phyloP scores from a whole-genome alignment of 305 asterid species.

The Euphrasia arctica region DNA sequence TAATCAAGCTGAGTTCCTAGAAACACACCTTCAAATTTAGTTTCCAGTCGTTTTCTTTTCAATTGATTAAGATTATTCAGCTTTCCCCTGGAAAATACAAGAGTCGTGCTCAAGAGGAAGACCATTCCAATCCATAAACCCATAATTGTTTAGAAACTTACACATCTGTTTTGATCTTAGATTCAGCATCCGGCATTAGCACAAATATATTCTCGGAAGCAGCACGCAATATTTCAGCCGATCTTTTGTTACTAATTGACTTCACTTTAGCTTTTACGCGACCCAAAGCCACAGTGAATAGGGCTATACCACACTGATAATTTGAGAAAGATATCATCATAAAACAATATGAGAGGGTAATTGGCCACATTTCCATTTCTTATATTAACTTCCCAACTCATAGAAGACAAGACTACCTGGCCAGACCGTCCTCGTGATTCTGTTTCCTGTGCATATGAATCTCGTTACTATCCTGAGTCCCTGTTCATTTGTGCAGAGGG shows the following conservation, averaged over 20 bases:
- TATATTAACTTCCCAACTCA: slow-evolving; percentile 22
- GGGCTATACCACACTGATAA: slow-evolving; percentile 67
- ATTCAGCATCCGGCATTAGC: slow-evolving; percentile 64
- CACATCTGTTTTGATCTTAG: slow-evolving; percentile 70
- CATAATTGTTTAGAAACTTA: slow-evolving; percentile 37
- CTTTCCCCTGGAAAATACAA: slow-evolving; percentile 61
- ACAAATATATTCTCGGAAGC: slow-evolving; percentile 59
- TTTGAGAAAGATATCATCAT: slow-evolving; percentile 26
- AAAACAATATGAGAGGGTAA: slow-evolving; percentile 15
- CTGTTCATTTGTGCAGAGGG: slow-evolving; percentile 36
- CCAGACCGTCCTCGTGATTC: slow-evolving; percentile 55
- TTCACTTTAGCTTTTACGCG: slow-evolving; percentile 69
- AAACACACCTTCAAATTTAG: slow-evolving; percentile 63
- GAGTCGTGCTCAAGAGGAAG: slow-evolving; percentile 29
- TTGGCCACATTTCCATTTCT: slow-evolving; percentile 21
- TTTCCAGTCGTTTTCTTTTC: slow-evolving; percentile 60
- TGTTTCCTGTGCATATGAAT: slow-evolving; percentile 43
- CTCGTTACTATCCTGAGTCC: slow-evolving; percentile 38
- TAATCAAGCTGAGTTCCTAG: slow-evolving; percentile 27
- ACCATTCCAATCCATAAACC: slow-evolving; percentile 17
- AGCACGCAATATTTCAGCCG: slow-evolving; percentile 70
- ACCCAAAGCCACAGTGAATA: slow-evolving; percentile 58
- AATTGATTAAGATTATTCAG: slow-evolving; percentile 53
- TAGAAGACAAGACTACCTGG: slow-evolving; percentile 50
- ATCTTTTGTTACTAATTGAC: slow-evolving; percentile 53